These are phyloP conservation scores for Pyrenochaeta sp. DNA, from an alignment of 2,329 filamentous ascomycete genomes.

Conservation along the genomic window DNA sequence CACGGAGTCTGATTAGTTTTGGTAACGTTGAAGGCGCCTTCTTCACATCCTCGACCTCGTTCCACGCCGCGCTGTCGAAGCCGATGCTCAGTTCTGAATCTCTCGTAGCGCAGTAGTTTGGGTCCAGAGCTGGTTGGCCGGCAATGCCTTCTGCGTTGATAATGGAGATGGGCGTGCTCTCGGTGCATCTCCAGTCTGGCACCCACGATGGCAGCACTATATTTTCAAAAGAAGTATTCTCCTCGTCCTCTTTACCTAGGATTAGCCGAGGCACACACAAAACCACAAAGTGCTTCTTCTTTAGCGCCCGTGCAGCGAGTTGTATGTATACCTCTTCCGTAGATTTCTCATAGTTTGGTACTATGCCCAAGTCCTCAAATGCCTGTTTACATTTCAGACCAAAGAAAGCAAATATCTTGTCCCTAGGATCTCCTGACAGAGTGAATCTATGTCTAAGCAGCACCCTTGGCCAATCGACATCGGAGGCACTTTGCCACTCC, in stretches of 20 bases:
- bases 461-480: conserved; percentile 2
- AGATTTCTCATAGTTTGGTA: conserved; percentile 5
- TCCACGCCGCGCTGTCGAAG: not conserved
- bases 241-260: not conserved
- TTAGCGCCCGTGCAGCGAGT: conserved; percentile 2
- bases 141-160: not conserved
- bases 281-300: not conserved
- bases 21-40: not conserved
- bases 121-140: not conserved
- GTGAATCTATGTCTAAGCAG: conserved; percentile 5
- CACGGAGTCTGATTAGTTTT: not conserved
- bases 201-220: conserved; percentile 10
- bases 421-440: conserved; percentile 3
- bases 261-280: not conserved
- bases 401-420: conserved; percentile 17
- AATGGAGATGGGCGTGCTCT: not conserved
- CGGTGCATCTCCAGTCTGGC: conserved; percentile 16
- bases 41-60: not conserved
- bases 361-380: conserved; percentile 4
- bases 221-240: not conserved
- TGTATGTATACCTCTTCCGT: conserved; percentile 7
- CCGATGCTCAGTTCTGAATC: not conserved
- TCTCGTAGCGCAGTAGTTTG: not conserved
- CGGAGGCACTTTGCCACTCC: conserved; percentile 1
- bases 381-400: conserved; percentile 3